Conservation (phyloP, 2,329 filamentous ascomycete species). For the Neospermospora avenae region DNA sequence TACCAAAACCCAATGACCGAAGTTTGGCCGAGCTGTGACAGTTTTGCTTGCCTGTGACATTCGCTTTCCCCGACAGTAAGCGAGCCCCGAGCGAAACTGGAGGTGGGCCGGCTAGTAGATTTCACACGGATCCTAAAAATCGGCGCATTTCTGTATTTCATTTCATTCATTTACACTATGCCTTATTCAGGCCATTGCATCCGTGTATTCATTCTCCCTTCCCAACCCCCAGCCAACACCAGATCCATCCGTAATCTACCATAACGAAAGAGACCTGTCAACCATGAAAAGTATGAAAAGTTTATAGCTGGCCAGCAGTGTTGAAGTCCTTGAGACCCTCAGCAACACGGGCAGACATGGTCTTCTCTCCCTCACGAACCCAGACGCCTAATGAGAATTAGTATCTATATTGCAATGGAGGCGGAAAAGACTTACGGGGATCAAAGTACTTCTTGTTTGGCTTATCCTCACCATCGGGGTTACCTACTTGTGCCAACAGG, state of each 20-base stretch:
- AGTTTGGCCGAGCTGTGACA: no score
- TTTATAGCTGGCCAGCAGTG: conserved; percentile 72
- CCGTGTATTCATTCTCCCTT: conserved; percentile 8
- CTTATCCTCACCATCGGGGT: conserved; percentile 94
- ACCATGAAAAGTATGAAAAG: conserved; percentile 7
- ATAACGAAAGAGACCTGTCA: conserved; percentile 7
- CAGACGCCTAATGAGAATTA: conserved; percentile 55
- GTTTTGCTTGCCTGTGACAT: no score
- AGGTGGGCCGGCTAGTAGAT: no score
- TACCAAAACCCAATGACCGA: no score
- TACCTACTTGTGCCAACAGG: conserved; percentile 80
- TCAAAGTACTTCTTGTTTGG: conserved; percentile 98
- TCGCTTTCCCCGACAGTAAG: no score
- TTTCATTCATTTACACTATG: conserved; percentile 5
- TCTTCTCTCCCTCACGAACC: conserved; percentile 97
- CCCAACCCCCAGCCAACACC: conserved; percentile 5
- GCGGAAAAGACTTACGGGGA: conserved; percentile 26
- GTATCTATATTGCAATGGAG: neutral
- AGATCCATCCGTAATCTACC: conserved; percentile 2
- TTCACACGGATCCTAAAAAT: neutral
- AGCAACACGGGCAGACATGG: conserved; percentile 78
- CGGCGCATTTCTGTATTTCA: conserved; percentile 2
- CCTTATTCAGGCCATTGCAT: conserved; percentile 4
- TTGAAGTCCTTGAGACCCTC: conserved; percentile 91
- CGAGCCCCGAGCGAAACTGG: no score